Conservation (phyloP, 306 rosid species). For the Clitoria ternatea region DNA sequence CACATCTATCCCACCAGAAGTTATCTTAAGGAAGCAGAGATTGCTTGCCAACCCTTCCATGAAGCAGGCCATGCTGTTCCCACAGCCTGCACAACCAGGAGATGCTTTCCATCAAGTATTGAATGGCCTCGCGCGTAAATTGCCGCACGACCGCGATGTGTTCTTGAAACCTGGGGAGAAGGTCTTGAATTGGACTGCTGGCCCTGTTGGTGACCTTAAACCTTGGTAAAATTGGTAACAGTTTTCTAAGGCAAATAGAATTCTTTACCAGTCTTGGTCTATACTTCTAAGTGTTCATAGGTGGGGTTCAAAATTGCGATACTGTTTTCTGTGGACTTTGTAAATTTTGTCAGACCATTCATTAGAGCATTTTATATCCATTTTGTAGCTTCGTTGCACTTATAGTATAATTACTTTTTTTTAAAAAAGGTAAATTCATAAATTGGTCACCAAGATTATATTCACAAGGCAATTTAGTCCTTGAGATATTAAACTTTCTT, state of each 20-base stretch:
- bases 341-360: conserved; percentile 32
- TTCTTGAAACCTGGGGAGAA: conserved; percentile 69
- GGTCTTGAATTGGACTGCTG: conserved; percentile 89
- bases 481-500: no score
- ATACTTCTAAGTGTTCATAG: conserved; percentile 26
- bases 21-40: conserved; percentile 82
- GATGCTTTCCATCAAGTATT: conserved; percentile 95
- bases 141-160: conserved; percentile 59
- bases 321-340: conserved; percentile 18
- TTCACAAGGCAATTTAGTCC: no score
- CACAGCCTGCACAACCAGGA: conserved; percentile 86
- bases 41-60: conserved; percentile 96
- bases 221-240: conserved; percentile 56
- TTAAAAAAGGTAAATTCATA: no score
- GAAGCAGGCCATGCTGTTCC: conserved; percentile 99
- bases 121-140: conserved; percentile 89
- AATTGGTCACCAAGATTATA: no score
- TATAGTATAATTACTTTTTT: background rate
- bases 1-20: conserved; percentile 83
- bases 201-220: conserved; percentile 84
- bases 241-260: conserved; percentile 15
- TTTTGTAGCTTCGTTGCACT: background rate
- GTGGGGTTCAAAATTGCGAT: conserved; percentile 21
- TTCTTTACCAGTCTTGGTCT: conserved; percentile 21
- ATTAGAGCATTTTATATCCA: conserved; percentile 19